Base-by-base conservation (phyloP, 352 stramenopile species). In the Globisporangium paddicum region DNA sequence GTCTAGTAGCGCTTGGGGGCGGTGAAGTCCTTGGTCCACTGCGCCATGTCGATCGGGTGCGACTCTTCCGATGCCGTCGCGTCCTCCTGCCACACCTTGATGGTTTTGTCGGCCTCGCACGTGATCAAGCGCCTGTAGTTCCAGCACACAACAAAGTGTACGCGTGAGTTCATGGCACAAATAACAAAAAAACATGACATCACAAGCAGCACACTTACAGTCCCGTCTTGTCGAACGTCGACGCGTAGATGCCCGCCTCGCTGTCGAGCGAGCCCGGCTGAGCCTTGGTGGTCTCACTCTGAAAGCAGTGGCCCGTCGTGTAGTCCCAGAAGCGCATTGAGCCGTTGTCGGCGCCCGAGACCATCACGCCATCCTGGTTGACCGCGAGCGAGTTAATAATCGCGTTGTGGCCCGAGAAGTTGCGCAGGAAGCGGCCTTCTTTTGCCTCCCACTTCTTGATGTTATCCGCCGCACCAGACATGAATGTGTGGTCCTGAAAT, bases 81-180 rank as follows among this genome's bases (percentile, higher is more conserved):
- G 66, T 99, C 96, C 64, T 98, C 93, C 59, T 98, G 96, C 96
- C 96, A 99, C 62, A 99, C 97, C 65, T 99, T 99, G 70, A 99
- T 98, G 3, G 95, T 98, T 78, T 99, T 99, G 78, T 99, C 98
- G 0, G 96, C 97, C 72, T 99, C 97, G 58, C 96, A 97, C 18
- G 97, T 99, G 66, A 99, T 97, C 25, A 99, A 86, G 23, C 98
- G 89, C 48, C 94, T 99, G 5, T 41, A 42, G 26, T 57, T 28
- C 2, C 18, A 63, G 30, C 46, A 68, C 23, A 48, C 3, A 61
- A 42, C 46, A 0, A 59, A 40, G 4, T 49, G 51, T 48, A 54
- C 28, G 21, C 30, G 34, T 25, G 40, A 25, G 34, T 25, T 53
- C 25, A 8, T 25, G 8, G 40, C 19, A 65, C 21, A 21, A 37